Conservation (phyloP, 1,284 basidiomycete genomes). For the Ganoderma multipileum region DNA sequence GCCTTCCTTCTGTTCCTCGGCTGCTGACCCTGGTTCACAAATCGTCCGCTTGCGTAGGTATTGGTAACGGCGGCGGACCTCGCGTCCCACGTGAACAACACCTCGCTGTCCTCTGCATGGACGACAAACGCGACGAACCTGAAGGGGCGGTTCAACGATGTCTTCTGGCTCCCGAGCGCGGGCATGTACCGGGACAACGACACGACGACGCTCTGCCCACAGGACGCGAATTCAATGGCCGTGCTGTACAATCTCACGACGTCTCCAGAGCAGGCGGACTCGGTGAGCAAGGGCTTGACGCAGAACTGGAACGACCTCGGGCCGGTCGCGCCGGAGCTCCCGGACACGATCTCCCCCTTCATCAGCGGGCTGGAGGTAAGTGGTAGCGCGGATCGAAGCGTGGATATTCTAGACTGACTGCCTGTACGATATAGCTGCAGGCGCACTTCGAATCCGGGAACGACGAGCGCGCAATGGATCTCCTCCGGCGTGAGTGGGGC, state of each 20-base stretch:
- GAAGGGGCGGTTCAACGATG: constrained; percentile 50
- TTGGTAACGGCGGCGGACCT: constrained; percentile 55
- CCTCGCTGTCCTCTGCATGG: constrained; percentile 43
- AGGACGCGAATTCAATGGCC: constrained; percentile 59
- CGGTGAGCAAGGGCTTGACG: constrained; percentile 51
- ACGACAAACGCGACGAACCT: constrained; percentile 49
- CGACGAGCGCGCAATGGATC: constrained; percentile 54
- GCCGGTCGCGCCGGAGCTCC: constrained; percentile 55
- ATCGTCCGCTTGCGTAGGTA: constrained; percentile 39
- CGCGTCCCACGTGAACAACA: constrained; percentile 48
- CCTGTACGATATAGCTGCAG: constrained; percentile 44
- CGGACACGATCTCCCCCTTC: constrained; percentile 59
- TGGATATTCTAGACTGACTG: not conserved
- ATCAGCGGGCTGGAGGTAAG: constrained; percentile 57
- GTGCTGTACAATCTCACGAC: constrained; percentile 57
- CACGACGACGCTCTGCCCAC: constrained; percentile 51
- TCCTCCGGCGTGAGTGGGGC: constrained; percentile 57
- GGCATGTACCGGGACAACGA: constrained; percentile 57
- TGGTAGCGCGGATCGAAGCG: not conserved
- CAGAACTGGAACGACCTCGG: constrained; percentile 58
- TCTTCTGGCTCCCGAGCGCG: constrained; percentile 49
- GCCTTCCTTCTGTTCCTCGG: not conserved
- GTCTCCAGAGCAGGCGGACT: constrained; percentile 46
- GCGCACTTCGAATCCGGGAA: constrained; percentile 58
- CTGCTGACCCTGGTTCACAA: not conserved